phyloP scores from a whole-genome alignment of 2,329 filamentous ascomycete species.

The Trichoderma lentiforme region DNA sequence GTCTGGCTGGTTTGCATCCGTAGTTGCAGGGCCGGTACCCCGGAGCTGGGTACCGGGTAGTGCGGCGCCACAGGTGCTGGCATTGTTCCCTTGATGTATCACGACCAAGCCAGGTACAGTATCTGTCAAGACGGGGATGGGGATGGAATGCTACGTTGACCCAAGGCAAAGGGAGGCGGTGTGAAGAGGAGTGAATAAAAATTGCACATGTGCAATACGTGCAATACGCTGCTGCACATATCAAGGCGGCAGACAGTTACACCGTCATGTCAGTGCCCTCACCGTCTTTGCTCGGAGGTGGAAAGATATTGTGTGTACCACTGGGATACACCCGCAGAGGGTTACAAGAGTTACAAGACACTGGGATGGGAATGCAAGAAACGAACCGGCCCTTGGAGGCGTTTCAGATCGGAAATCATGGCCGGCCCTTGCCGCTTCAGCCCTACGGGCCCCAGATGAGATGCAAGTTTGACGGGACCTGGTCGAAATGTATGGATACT shows the following conservation, averaged over 20 bases:
- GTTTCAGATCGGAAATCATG: neutral
- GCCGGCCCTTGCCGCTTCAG: slow-evolving; percentile 12
- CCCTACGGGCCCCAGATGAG: slow-evolving; percentile 3
- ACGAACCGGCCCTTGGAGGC: neutral
- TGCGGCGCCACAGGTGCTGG: slow-evolving; percentile 1
- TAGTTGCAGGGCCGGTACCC: neutral
- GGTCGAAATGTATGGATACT: slow-evolving; percentile 8
- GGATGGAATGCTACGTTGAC: neutral
- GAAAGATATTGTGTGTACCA: neutral
- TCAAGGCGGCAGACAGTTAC: neutral
- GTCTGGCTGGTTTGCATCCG: slow-evolving; percentile 2
- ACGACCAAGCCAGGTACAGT: neutral
- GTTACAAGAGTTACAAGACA: neutral
- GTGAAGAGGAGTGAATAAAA: neutral
- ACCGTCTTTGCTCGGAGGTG: neutral
- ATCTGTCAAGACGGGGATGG: neutral
- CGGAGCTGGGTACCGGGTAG: slow-evolving; percentile 4
- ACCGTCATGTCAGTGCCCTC: neutral
- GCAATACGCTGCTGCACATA: neutral
- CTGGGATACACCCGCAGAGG: neutral
- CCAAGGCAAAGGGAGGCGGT: neutral
- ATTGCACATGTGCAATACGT: neutral
- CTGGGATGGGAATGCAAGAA: neutral
- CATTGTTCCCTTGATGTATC: neutral
- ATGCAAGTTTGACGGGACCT: neutral